phyloP scores from a whole-genome alignment of 352 stramenopile genomes.

The Pythium volutum region DNA sequence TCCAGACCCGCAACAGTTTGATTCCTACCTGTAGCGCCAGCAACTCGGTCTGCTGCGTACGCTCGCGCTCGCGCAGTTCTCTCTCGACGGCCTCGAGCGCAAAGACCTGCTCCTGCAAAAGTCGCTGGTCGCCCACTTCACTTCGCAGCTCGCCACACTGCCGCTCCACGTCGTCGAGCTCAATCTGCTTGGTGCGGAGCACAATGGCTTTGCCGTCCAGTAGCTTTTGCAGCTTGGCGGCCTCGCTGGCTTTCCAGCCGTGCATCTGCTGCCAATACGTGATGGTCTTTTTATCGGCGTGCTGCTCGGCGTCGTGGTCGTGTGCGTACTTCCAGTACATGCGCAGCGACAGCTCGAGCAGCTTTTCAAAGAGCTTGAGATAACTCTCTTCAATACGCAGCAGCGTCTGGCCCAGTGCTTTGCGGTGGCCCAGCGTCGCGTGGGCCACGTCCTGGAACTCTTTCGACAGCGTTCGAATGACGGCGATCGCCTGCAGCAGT shows the following conservation, averaged over 20 bases:
- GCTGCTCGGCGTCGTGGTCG: constrained; percentile 42
- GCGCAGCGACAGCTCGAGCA: constrained; percentile 64
- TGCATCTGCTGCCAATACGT: constrained; percentile 52
- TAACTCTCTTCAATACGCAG: constrained; percentile 77
- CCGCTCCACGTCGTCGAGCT: constrained; percentile 44
- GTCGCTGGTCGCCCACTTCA: constrained; percentile 24
- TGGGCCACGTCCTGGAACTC: constrained; percentile 70
- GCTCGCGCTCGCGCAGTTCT: constrained; percentile 29
- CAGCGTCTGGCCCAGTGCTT: constrained; percentile 56
- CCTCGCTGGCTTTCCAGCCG: constrained; percentile 40
- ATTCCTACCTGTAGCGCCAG: constrained; percentile 31
- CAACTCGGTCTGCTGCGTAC: constrained; percentile 33
- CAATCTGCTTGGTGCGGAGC: constrained; percentile 42
- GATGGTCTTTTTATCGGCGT: constrained; percentile 40
- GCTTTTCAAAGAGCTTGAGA: constrained; percentile 71
- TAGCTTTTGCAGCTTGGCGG: constrained; percentile 44
- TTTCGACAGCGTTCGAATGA: constrained; percentile 46
- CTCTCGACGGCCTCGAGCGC: constrained; percentile 35
- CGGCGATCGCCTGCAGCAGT: constrained; percentile 49
- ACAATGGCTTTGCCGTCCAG: constrained; percentile 58
- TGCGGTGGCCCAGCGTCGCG: constrained; percentile 58
- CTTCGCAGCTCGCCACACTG: constrained; percentile 25
- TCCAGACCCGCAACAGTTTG: not conserved
- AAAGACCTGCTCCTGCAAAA: constrained; percentile 39
- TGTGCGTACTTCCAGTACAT: constrained; percentile 76